A percentile compares a stretch with the other conserved stretches of the same genome.
phyloP scores from a whole-genome alignment of 1,284 basidiomycete genomes.

The Papiliotrema fonsecae region DNA sequence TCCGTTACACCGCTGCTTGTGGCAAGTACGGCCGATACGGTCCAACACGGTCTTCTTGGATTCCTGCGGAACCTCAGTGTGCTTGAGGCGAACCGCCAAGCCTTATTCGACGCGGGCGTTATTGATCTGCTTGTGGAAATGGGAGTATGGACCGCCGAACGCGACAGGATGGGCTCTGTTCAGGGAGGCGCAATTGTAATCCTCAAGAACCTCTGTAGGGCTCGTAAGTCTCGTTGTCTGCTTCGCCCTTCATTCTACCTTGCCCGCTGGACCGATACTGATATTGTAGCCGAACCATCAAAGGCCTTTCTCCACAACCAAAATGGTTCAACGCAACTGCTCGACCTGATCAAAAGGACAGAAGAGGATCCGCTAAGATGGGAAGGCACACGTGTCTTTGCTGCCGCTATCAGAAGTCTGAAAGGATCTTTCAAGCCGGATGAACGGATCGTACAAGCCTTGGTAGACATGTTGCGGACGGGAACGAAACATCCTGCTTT shows the following conservation, averaged over 20 bases:
- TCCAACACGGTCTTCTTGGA: constrained; percentile 78
- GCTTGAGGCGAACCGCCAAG: constrained; percentile 56
- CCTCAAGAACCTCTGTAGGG: constrained; percentile 79
- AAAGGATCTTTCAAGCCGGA: constrained; percentile 52
- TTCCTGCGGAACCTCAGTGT: constrained; percentile 80
- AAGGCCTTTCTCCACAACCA: constrained; percentile 11
- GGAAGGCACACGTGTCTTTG: constrained; percentile 82
- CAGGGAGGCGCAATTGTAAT: constrained; percentile 84
- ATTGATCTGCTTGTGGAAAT: constrained; percentile 61
- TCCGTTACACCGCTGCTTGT: constrained; percentile 54
- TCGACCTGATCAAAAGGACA: constrained; percentile 70
- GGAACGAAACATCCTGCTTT: constrained; percentile 77
- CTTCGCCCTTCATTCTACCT: not conserved
- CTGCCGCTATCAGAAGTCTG: constrained; percentile 67
- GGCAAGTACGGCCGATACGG: constrained; percentile 59
- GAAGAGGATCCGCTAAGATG: constrained; percentile 78
- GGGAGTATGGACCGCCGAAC: constrained; percentile 64
- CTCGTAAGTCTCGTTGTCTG: constrained; percentile 15
- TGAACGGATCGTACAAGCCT: constrained; percentile 56
- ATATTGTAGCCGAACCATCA: constrained; percentile 11
- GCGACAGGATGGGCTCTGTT: constrained; percentile 75
- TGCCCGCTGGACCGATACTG: not conserved
- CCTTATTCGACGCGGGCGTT: constrained; percentile 61
- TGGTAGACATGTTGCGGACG: constrained; percentile 68
- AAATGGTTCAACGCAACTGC: constrained; percentile 56